Base-by-base conservation (phyloP, 345 rosid species). In the Eutrema heterophyllum region DNA sequence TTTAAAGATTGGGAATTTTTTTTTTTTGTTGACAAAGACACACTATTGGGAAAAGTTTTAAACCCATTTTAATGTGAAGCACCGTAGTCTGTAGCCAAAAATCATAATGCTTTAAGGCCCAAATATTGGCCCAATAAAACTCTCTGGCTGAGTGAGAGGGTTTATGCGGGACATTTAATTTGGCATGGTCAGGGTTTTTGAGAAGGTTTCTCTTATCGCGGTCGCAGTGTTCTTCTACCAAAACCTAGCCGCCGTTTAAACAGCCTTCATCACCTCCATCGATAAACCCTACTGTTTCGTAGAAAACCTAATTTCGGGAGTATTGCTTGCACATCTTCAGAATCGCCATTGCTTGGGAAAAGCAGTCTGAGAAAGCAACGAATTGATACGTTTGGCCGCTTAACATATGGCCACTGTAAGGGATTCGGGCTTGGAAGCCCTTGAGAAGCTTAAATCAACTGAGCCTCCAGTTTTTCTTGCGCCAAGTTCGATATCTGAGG, bases 391-490 rank as follows among this genome's bases (percentile, higher is more conserved):
- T 33, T 56, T 33, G 44, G 35, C 3, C 30, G 64, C 52, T 68
- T 13, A 59, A 65, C 66, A 65, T 1, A 87, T 86, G 90, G 81
- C 79, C 16, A 62, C 59, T 7, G 67, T 81, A 26, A 68, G 21
- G 45, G 83, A 83, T 61, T 71, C 83, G 59, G 86, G 84, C 59
- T 16, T 85, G 36, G 87, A 84, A 74, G 70, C 86, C 35, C 79
- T 95, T 21, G 80, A 63, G 58, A 80, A 76, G 41, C 84, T 95
- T 11, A 87, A 82, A 62, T 84, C 90, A 3, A 86, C 92, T 0
- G 96, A 92, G 5, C 84, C 96, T 0, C 93, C 96, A 9, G 69
- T 51, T 5, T 95, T 93, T 87, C 82, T 95, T 12, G 83, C 86
- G 3, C 89, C 97, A 9, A 83, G 82, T 16, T 78, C 81, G 9